These are phyloP conservation scores for Marasmius tenuissimus DNA, from an alignment of 1,284 basidiomycete species.

Conservation along the genomic window DNA sequence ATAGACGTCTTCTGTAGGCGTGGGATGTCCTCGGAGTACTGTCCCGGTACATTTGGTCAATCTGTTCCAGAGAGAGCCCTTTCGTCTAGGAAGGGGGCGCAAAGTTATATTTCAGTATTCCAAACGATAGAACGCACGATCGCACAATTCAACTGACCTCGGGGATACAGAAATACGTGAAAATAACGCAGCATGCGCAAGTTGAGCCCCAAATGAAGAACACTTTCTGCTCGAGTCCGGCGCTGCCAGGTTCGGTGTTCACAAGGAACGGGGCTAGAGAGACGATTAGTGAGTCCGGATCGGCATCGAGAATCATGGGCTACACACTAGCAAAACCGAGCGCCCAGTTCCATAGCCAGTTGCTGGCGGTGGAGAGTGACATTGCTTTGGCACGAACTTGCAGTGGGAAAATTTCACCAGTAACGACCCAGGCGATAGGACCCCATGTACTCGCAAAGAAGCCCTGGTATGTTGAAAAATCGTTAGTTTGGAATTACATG, in stretches of 20 bases:
- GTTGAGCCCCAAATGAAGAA: slow-evolving; percentile 91
- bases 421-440: slow-evolving; percentile 77
- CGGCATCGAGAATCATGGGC: slow-evolving; percentile 1
- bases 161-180: slow-evolving; percentile 79
- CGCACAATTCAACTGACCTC: slow-evolving; percentile 40
- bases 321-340: slow-evolving; percentile 55
- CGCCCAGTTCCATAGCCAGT: slow-evolving; percentile 75
- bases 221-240: slow-evolving; percentile 75
- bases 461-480: slow-evolving; percentile 28
- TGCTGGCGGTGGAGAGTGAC: slow-evolving; percentile 61
- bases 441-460: slow-evolving; percentile 83
- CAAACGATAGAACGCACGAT: slow-evolving; percentile 2
- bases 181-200: slow-evolving; percentile 67
- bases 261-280: slow-evolving; percentile 77
- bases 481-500: slow-evolving; percentile 8
- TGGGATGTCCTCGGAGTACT: slow-evolving; percentile 50
- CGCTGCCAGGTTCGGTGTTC: slow-evolving; percentile 48
- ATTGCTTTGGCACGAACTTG: slow-evolving; percentile 78
- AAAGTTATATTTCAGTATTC: slow-evolving; percentile 8
- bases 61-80: slow-evolving; percentile 72
- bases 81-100: slow-evolving; percentile 47
- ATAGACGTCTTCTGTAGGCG: slow-evolving; percentile 45
- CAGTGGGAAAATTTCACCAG: slow-evolving; percentile 74
- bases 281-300: slow-evolving; percentile 16
- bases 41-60: slow-evolving; percentile 62